Evolutionary conservation across 2,329 filamentous ascomycete species (phyloP), one percentile per base, ranked within the genome.

Genomic region (Diaporthe capsici): DNA sequence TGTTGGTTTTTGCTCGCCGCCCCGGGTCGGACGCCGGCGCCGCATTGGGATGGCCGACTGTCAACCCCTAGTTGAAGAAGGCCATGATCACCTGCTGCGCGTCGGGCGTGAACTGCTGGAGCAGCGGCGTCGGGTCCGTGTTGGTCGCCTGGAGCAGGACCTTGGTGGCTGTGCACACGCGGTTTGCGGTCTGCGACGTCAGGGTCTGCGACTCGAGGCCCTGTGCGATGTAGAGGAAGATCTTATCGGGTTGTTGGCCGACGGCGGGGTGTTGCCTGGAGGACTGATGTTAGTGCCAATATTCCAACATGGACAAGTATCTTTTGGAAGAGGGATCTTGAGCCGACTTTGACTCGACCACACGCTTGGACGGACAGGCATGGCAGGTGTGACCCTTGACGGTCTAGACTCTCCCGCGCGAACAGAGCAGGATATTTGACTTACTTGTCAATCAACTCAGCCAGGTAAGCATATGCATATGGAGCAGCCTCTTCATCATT

Each of bases 401-500:
- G 12, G 49, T 7, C 12, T 10, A 22, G 25, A 7, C 22, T 20
- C 5, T 28, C 8, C 3, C 2, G 13, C 6, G 31, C 1, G 22
- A 31, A 15, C n/a, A 20, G 13, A 47, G 15, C 15, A 47, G 53
- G 51, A 20, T 1, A 63, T 63, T 22, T 20, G n/a, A 93, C 95
- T 91, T 92, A 98, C 97, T 97, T 94, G 79, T 97, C 94, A 83
- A 98, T 98, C 78, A 99, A 86, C 83, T 98, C 93, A 17, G 94
- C 93, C 75, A 99, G 88, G 86, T 98, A 99, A 60, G 93, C 93
- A 83, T 99, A 99, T 1, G 96, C 96, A 84, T 97, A 98, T 20
- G 97, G 97, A 28, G 97, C 97, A 5, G 97, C 97, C 86, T 99
- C 97, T 84, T 99, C 97, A 79, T 99, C 97, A 81, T 98, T 98